phyloP scores from a whole-genome alignment of 129 eudicot species.

The Flaveria ramosissima region DNA sequence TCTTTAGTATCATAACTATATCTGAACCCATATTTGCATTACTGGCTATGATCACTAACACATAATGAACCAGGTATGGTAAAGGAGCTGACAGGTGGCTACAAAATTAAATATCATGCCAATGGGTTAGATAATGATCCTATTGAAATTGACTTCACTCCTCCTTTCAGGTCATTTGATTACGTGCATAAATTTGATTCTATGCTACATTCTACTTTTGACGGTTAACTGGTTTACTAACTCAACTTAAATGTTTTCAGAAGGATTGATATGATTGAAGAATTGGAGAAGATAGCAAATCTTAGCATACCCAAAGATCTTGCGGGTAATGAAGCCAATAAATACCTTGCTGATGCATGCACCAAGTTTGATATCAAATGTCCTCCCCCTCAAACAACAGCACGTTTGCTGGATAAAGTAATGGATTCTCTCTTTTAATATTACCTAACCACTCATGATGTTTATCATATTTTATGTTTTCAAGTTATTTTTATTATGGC shows the following conservation, averaged over 20 bases:
- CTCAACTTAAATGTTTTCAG: conserved; percentile 34
- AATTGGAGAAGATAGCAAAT: conserved; percentile 78
- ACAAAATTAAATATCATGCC: conserved; percentile 80
- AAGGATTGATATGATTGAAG: conserved; percentile 93
- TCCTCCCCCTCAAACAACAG: conserved; percentile 89
- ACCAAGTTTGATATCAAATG: conserved; percentile 69
- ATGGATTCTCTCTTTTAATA: neutral
- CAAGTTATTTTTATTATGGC: neutral
- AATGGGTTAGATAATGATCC: conserved; percentile 79
- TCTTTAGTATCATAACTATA: neutral
- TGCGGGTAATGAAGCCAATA: conserved; percentile 75
- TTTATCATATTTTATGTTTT: neutral
- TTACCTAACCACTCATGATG: neutral
- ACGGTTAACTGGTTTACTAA: neutral
- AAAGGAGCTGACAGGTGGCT: conserved; percentile 89
- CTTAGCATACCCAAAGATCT: conserved; percentile 92
- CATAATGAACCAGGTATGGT: conserved; percentile 71
- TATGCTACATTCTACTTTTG: neutral
- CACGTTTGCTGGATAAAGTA: conserved; percentile 89
- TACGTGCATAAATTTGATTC: neutral
- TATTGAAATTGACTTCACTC: conserved; percentile 87
- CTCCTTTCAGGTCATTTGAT: conserved; percentile 77
- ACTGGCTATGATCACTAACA: neutral
- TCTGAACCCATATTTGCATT: neutral
- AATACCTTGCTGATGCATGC: conserved; percentile 80